Conservation (phyloP, 2,329 filamentous ascomycete species). For the Cordyceps cateniannulata region DNA sequence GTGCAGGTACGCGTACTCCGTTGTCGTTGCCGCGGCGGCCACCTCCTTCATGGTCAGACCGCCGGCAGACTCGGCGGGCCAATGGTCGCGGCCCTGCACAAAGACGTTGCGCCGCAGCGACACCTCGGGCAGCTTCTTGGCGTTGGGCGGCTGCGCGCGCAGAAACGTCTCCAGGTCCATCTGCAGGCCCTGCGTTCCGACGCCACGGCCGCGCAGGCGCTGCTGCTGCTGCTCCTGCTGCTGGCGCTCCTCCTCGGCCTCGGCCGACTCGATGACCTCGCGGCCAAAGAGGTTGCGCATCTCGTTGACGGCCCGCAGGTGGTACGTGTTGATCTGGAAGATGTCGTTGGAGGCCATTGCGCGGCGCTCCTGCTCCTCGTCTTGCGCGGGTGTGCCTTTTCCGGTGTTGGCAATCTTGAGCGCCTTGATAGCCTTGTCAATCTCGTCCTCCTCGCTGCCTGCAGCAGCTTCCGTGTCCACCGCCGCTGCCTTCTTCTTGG, state of each 20-base stretch:
- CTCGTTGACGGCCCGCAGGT: conserved; percentile 83
- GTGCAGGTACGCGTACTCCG: conserved; percentile 72
- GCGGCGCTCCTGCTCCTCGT: conserved; percentile 11
- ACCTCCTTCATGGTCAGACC: conserved; percentile 73
- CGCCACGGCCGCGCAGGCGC: conserved; percentile 23
- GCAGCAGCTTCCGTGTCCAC: conserved; percentile 12
- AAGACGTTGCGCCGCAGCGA: conserved; percentile 74
- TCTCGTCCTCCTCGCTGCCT: conserved; percentile 40
- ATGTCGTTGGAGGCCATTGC: conserved; percentile 32
- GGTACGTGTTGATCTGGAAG: conserved; percentile 52
- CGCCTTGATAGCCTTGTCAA: conserved; percentile 47
- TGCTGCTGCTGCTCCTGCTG: conserved; percentile 23
- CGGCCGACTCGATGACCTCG: conserved; percentile 50
- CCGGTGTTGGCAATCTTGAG: conserved; percentile 32
- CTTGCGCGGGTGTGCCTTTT: not conserved
- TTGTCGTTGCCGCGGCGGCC: conserved; percentile 44
- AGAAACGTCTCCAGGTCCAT: conserved; percentile 53
- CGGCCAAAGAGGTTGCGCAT: conserved; percentile 63
- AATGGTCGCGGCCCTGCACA: conserved; percentile 79
- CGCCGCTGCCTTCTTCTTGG: conserved; percentile 28
- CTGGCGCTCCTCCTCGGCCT: conserved; percentile 42
- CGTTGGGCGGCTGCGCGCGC: conserved; percentile 44
- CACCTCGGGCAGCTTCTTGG: conserved; percentile 60
- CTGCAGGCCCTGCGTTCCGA: conserved; percentile 35
- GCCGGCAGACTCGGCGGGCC: conserved; percentile 72